These are phyloP conservation scores for Mycena indigotica DNA, from an alignment of 768 basidiomycete species.

Conservation along the genomic window DNA sequence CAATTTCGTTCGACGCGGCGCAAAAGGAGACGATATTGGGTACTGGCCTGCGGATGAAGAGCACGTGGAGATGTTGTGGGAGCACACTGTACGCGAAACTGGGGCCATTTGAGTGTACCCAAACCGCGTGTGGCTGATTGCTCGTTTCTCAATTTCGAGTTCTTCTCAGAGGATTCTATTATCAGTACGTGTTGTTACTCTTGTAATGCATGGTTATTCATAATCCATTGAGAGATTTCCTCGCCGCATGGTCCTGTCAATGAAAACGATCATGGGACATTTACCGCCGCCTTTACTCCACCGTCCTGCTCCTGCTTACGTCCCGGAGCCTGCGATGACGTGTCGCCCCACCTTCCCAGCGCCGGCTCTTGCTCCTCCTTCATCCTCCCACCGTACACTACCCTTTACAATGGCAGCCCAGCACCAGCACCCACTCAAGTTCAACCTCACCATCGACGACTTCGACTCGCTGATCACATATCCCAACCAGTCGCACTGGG, in stretches of 20 bases:
- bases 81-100: constrained; percentile 20
- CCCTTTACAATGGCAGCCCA: not conserved
- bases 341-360: not conserved
- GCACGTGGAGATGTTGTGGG: constrained; percentile 21
- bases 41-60: constrained; percentile 7
- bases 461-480: constrained; percentile 23
- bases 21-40: constrained; percentile 26
- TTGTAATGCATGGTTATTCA: no score
- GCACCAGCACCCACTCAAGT: not conserved
- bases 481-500: constrained; percentile 18
- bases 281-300: no score
- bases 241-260: no score
- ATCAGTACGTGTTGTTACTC: no score
- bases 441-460: constrained; percentile 21
- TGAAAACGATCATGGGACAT: no score
- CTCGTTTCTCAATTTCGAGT: no score
- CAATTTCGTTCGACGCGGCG: constrained; percentile 15
- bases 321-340: not conserved
- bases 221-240: no score
- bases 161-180: no score
- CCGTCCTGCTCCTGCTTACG: no score
- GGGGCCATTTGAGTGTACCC: no score
- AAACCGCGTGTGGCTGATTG: no score
- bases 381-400: not conserved
- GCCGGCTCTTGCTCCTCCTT: not conserved